phyloP scores from a whole-genome alignment of 805 yeast genomes.

The Teunomyces stri region DNA sequence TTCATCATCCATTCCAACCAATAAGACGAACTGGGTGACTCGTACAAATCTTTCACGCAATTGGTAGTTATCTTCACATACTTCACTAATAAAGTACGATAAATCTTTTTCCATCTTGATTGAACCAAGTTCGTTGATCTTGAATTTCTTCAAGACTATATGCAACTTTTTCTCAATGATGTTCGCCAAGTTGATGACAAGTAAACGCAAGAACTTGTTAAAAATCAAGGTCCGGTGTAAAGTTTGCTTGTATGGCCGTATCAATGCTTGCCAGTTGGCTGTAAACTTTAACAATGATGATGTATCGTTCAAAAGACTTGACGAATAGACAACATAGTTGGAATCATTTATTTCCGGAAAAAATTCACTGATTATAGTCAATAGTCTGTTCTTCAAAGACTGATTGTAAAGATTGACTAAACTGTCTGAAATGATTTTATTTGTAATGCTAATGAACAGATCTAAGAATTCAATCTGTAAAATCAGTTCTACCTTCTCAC shows the following conservation, averaged over 20 bases:
- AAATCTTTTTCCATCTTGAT: slow-evolving; percentile 80
- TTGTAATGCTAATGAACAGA: slow-evolving; percentile 19
- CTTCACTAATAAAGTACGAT: slow-evolving; percentile 66
- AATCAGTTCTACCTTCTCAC: slow-evolving; percentile 28
- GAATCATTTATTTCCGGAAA: slow-evolving; percentile 32
- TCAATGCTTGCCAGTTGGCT: slow-evolving; percentile 59
- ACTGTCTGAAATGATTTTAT: slow-evolving; percentile 30
- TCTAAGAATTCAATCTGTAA: slow-evolving; percentile 30
- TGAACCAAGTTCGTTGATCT: slow-evolving; percentile 78
- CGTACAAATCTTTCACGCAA: slow-evolving; percentile 75
- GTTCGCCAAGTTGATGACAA: slow-evolving; percentile 55
- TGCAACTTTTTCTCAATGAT: slow-evolving; percentile 67
- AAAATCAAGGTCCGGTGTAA: slow-evolving; percentile 52
- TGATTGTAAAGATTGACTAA: slow-evolving; percentile 48
- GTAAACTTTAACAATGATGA: slow-evolving; percentile 48
- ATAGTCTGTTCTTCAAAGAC: slow-evolving; percentile 43
- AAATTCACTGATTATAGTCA: slow-evolving; percentile 44
- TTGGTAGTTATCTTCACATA: slow-evolving; percentile 69
- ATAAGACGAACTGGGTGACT: slow-evolving; percentile 79
- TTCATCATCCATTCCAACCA: slow-evolving; percentile 77
- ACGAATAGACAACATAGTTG: slow-evolving; percentile 29
- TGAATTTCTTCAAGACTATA: slow-evolving; percentile 53
- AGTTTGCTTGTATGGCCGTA: slow-evolving; percentile 63
- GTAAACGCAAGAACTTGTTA: slow-evolving; percentile 43
- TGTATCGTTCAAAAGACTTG: slow-evolving; percentile 27